Percentiles rank a stretch among this genome's conserved stretches.
Evolutionary conservation across 805 yeast species (phyloP).

Genomic region (Lachancea waltii): DNA sequence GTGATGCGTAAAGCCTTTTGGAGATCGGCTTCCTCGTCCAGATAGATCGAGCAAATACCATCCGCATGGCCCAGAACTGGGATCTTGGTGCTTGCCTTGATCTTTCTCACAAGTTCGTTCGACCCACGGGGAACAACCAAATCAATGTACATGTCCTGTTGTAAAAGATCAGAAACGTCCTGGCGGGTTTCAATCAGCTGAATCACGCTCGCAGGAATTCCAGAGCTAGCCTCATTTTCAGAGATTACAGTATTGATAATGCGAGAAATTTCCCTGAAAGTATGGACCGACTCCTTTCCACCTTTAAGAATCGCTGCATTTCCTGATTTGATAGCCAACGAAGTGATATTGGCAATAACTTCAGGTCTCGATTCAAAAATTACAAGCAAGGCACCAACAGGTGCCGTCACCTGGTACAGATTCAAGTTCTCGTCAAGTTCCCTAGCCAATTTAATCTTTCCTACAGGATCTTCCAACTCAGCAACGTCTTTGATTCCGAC

Average conservation of each 20-base stretch:
- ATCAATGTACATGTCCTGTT: conserved; percentile 86
- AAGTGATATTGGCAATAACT: conserved; percentile 95
- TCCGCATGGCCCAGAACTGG: conserved; percentile 99
- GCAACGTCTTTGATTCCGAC: conserved; percentile 94
- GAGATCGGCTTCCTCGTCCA: conserved; percentile 72
- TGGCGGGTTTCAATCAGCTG: conserved; percentile 86
- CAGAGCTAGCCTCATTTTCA: conserved; percentile 40
- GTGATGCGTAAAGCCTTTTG: conserved; percentile 68
- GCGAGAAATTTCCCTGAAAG: conserved; percentile 75
- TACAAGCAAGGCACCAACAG: conserved; percentile 87
- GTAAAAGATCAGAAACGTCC: conserved; percentile 77
- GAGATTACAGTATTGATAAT: conserved; percentile 57
- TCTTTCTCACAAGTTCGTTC: conserved; percentile 78
- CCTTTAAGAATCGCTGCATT: conserved; percentile 96
- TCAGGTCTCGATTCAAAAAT: conserved; percentile 97
- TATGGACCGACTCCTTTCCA: conserved; percentile 85
- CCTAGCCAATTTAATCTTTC: conserved; percentile 76
- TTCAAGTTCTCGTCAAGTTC: conserved; percentile 86
- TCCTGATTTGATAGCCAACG: conserved; percentile 92
- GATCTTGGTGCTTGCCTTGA: conserved; percentile 82
- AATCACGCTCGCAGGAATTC: conserved; percentile 73
- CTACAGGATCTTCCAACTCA: conserved; percentile 82
- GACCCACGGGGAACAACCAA: conserved; percentile 98
- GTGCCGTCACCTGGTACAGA: conserved; percentile 78
- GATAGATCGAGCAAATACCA: conserved; percentile 86